Evolutionary conservation across 768 basidiomycete species (phyloP), one percentile per base, ranked within the genome.

Genomic region (Coprinopsis sp.): DNA sequence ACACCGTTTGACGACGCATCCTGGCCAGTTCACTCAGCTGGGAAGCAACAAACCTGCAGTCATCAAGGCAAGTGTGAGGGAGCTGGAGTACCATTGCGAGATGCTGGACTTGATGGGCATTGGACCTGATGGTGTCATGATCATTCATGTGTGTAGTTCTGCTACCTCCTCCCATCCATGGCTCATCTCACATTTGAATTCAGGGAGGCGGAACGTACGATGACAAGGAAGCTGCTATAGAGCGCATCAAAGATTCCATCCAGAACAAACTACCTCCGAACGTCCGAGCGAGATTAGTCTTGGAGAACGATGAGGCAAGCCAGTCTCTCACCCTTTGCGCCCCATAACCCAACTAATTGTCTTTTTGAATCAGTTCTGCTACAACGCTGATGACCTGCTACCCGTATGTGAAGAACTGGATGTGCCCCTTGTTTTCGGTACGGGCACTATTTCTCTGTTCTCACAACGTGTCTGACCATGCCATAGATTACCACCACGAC

Each of bases 271-370:
- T 91, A 30, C 71, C 81, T 6, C 66, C 76, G 18, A 75, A 77
- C 19, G 81, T 91, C 48, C 79, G 86, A 50, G 73, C 73, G 12
- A 74, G 94, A 36, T 62, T 94, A 18, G 92, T 91, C 2, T 70
- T 93, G n/a, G 94, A 97, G 65, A 97, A 96, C 50, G 94, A 96
- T 53, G 94, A 97, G 70, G 89, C 87, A 47, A 33, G 67, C 57
- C 10, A 14, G 7, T 14, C 16, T 36, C n/a, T 43, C n/a, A 14
- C 21, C 22, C n/a, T 33, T 21, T 24, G 24, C 28, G 13, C n/a
- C n/a, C n/a, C n/a, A n/a, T n/a, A n/a, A n/a, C n/a, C n/a, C n/a
- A n/a, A n/a, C n/a, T n/a, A 3, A 23, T 5, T n/a, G 10, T 8
- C 13, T 6, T 21, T 10, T 18, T 43, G 31, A 19, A 39, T 22